phyloP scores from a whole-genome alignment of 208 protist species.

The Crithidia fasciculata region DNA sequence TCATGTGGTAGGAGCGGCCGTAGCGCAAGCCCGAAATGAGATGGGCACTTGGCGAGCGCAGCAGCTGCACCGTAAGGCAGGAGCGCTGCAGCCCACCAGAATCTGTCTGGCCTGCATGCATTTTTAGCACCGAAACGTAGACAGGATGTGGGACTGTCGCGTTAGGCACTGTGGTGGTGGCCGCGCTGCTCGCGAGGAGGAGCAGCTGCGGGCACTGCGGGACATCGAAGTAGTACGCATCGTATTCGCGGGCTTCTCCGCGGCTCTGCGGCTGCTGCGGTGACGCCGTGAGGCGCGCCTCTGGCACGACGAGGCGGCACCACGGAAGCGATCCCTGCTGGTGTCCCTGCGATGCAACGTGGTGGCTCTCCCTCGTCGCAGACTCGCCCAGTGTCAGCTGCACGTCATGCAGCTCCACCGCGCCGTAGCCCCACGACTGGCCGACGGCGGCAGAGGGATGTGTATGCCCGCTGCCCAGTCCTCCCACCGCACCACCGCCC shows the following conservation, averaged over 20 bases:
- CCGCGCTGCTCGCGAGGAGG: not conserved
- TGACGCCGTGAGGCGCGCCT: conserved; percentile 18
- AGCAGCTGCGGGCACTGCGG: conserved; percentile 21
- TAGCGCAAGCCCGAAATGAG: conserved; percentile 7
- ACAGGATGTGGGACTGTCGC: not conserved
- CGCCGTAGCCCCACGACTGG: not conserved
- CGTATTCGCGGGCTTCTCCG: not conserved
- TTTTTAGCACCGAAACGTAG: conserved; percentile 21
- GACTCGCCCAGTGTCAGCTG: conserved; percentile 2
- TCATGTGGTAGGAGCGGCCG: conserved; percentile 22
- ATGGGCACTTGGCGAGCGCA: not conserved
- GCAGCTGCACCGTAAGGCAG: conserved; percentile 11
- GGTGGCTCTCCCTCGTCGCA: not conserved
- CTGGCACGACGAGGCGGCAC: conserved; percentile 19
- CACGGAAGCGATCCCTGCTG: conserved; percentile 5
- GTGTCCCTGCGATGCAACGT: not conserved
- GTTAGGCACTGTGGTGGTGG: too few relatives aligned
- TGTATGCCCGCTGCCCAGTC: not conserved
- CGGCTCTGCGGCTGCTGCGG: not conserved
- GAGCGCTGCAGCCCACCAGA: not conserved
- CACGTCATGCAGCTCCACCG: conserved; percentile 16
- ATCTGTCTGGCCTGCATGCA: not conserved
- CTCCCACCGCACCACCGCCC: not conserved
- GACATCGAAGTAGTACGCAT: conserved; percentile 20
- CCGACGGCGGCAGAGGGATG: not conserved